A percentile compares a stretch with the other conserved stretches of the same genome.
Evolutionary conservation across 495 filamentous ascomycete species (phyloP).

Genomic region (Aspergillus ellipticus): DNA sequence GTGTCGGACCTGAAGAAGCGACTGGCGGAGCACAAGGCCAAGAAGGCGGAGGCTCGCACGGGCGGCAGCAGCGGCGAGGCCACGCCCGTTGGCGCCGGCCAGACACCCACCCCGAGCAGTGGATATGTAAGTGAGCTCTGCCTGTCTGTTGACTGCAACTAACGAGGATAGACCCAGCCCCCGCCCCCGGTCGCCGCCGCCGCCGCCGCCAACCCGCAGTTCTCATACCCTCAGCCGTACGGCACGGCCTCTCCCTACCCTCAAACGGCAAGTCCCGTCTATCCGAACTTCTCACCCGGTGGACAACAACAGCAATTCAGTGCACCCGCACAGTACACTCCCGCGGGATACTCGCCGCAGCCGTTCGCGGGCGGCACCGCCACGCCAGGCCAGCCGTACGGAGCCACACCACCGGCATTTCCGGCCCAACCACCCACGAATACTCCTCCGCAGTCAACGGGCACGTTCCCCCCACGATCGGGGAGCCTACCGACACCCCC

Average conservation of each 20-base stretch:
- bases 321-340: conserved; percentile 29
- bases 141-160: conserved; percentile 4
- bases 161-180: conserved; percentile 10
- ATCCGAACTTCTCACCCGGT: conserved; percentile 34
- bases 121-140: conserved; percentile 49
- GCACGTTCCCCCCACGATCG: conserved; percentile 41
- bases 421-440: conserved; percentile 38
- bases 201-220: conserved; percentile 24
- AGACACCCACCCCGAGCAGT: conserved; percentile 49
- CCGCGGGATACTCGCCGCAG: conserved; percentile 42
- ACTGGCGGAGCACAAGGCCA: conserved; percentile 74
- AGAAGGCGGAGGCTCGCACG: conserved; percentile 55
- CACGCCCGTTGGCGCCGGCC: conserved; percentile 54
- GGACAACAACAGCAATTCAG: conserved; percentile 32
- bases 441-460: conserved; percentile 35
- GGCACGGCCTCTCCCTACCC: conserved; percentile 38
- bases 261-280: conserved; percentile 41
- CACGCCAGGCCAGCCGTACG: conserved; percentile 24
- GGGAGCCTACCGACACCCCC: conserved; percentile 52
- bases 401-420: conserved; percentile 30
- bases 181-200: conserved; percentile 16
- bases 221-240: conserved; percentile 38
- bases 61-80: conserved; percentile 57
- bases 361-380: conserved; percentile 33
- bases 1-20: conserved; percentile 77